These are phyloP conservation scores for Trichocladium uniseriatum DNA, from an alignment of 495 filamentous ascomycete species.

Conservation along the genomic window DNA sequence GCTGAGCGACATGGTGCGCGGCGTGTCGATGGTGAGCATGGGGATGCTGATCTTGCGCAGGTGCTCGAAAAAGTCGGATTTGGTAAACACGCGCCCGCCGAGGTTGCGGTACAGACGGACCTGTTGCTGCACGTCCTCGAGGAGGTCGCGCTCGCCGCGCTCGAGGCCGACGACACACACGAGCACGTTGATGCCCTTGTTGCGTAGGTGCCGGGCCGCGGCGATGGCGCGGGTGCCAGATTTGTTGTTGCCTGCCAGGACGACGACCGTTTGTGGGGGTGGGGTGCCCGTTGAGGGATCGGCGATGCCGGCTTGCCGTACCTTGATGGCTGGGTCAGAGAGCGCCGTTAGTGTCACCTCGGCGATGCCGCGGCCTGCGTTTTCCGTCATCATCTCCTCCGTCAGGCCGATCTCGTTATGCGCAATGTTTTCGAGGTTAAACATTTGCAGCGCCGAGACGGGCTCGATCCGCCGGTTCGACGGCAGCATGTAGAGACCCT, in stretches of 20 bases:
- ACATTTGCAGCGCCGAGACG: conserved; percentile 75
- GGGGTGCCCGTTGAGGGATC: conserved; percentile 19
- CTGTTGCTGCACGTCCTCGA: conserved; percentile 66
- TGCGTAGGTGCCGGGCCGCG: conserved; percentile 76
- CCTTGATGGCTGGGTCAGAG: conserved; percentile 45
- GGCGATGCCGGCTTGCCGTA: conserved; percentile 34
- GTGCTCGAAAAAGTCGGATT: conserved; percentile 45
- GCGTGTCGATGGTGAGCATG: conserved; percentile 30
- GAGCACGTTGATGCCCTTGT: conserved; percentile 66
- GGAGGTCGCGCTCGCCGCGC: conserved; percentile 49
- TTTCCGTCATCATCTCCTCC: conserved; percentile 85
- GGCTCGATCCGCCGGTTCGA: conserved; percentile 68
- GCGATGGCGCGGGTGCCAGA: conserved; percentile 75
- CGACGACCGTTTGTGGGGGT: conserved; percentile 54
- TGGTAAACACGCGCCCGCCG: conserved; percentile 57
- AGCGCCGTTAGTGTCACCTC: conserved; percentile 63
- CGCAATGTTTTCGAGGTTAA: conserved; percentile 82
- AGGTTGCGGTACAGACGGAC: conserved; percentile 67
- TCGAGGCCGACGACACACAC: conserved; percentile 78
- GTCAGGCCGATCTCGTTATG: conserved; percentile 74
- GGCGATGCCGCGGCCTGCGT: conserved; percentile 78
- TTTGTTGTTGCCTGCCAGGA: conserved; percentile 82
- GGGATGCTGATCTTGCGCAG: conserved; percentile 33
- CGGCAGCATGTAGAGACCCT: conserved; percentile 43
- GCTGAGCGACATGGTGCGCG: conserved; percentile 21